Evolutionary conservation across 1,139 yeast genomes (phyloP).

Genomic region (Yamadazyma songkhlaensis): DNA sequence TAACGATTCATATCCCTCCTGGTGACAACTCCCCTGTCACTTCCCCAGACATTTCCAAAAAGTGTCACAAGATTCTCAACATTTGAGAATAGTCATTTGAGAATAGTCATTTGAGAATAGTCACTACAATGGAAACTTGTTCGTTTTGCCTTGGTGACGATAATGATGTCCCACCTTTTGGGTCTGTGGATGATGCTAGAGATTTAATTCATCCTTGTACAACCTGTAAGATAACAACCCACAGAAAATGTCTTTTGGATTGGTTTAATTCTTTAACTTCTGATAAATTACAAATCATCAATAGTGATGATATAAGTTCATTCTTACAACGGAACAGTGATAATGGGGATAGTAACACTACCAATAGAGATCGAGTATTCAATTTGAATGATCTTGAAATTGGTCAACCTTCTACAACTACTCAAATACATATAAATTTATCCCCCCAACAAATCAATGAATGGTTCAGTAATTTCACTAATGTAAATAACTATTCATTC

Average conservation of each 20-base stretch:
- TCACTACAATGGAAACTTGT: constrained; percentile 20
- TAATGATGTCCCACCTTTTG: constrained; percentile 43
- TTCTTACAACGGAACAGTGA: neutral
- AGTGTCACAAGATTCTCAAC: constrained; percentile 1
- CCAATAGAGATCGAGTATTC: neutral
- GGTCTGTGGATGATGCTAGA: constrained; percentile 34
- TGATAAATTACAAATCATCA: constrained; percentile 26
- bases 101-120: neutral
- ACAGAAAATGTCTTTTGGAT: constrained; percentile 41
- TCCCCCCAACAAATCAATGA: constrained; percentile 17
- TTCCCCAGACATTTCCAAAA: too few species aligned
- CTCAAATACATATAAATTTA: constrained; percentile 15
- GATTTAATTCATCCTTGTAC: constrained; percentile 41
- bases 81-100: neutral
- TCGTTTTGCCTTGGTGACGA: constrained; percentile 43
- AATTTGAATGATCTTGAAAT: constrained; percentile 5
- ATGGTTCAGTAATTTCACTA: constrained; percentile 18
- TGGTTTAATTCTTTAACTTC: constrained; percentile 42
- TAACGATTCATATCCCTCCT: too few species aligned
- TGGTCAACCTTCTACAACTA: constrained; percentile 2
- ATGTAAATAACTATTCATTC: constrained; percentile 1
- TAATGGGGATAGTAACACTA: neutral
- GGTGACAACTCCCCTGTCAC: too few species aligned
- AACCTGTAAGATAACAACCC: constrained; percentile 37
- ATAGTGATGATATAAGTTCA: constrained; percentile 12